These are phyloP conservation scores for Pseudomicrostroma phylloplanum DNA, from an alignment of 1,284 basidiomycete species.

Conservation along the genomic window DNA sequence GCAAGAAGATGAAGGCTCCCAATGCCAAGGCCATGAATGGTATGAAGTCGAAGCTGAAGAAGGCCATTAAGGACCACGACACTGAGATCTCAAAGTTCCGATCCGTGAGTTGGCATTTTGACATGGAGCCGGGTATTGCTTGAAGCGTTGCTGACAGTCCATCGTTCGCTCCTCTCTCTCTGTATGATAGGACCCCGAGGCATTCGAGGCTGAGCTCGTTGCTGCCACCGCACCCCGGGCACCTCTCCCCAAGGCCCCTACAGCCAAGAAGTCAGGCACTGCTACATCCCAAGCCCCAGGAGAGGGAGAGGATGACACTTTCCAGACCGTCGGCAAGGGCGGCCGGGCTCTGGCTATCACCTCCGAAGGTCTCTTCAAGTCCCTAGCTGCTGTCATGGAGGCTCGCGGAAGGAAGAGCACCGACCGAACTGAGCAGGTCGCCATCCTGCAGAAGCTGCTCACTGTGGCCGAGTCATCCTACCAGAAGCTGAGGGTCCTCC, in stretches of 20 bases:
- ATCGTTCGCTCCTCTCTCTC: not conserved
- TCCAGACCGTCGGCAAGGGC: slow-evolving; percentile 85
- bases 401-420: slow-evolving; percentile 96
- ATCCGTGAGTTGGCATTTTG: slow-evolving; percentile 58
- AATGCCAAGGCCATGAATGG: slow-evolving; percentile 90
- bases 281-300: slow-evolving; percentile 39
- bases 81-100: slow-evolving; percentile 71
- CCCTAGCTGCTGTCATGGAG: slow-evolving; percentile 82
- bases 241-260: slow-evolving; percentile 55
- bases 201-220: slow-evolving; percentile 66
- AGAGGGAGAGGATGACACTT: slow-evolving; percentile 63
- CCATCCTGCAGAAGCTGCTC: slow-evolving; percentile 79
- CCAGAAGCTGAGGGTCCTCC: slow-evolving; percentile 85
- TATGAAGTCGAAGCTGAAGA: slow-evolving; percentile 96
- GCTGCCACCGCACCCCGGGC: slow-evolving; percentile 50
- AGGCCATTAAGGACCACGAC: slow-evolving; percentile 83
- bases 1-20: slow-evolving; percentile 91
- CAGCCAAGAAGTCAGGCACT: slow-evolving; percentile 46
- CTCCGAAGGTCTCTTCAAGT: slow-evolving; percentile 86
- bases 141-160: slow-evolving; percentile 1
- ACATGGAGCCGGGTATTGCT: not conserved
- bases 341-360: slow-evolving; percentile 79
- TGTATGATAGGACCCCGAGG: slow-evolving; percentile 68
- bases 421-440: slow-evolving; percentile 88
- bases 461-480: slow-evolving; percentile 74